A percentile compares a stretch with the other conserved stretches of the same genome.
Conservation (phyloP, 495 filamentous ascomycete species). For the Parathielavia appendiculata region DNA sequence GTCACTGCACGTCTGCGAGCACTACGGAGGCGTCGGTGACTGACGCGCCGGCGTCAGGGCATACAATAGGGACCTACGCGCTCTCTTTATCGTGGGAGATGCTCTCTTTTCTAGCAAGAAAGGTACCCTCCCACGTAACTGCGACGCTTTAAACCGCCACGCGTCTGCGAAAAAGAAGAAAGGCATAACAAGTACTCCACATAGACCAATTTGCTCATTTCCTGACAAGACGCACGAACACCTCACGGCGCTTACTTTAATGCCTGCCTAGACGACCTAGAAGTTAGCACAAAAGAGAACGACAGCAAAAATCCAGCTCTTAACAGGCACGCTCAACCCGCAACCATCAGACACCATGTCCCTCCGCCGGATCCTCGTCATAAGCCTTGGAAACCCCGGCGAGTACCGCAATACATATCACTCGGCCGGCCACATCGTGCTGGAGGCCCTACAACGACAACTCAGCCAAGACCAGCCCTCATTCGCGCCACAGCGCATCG, state of each 20-base stretch:
- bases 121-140: background rate
- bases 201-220: too few relatives aligned
- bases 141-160: too few relatives aligned
- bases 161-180: background rate
- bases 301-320: background rate
- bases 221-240: too few relatives aligned
- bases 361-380: slow-evolving; percentile 41
- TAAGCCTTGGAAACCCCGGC: slow-evolving; percentile 45
- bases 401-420: slow-evolving; percentile 69
- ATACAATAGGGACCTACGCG: slow-evolving; percentile 8
- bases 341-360: slow-evolving; percentile 20
- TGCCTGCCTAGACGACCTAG: too few relatives aligned
- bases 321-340: background rate
- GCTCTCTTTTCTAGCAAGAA: background rate
- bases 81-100: slow-evolving; percentile 11
- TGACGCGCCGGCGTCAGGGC: background rate
- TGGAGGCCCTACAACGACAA: slow-evolving; percentile 47
- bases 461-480: slow-evolving; percentile 42
- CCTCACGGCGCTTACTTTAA: too few relatives aligned
- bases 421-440: slow-evolving; percentile 69
- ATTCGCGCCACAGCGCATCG: slow-evolving; percentile 40
- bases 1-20: background rate
- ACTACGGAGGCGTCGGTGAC: background rate
- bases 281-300: background rate
- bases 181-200: too few relatives aligned